phyloP scores from a whole-genome alignment of 139 green algal genomes.

The Nannochloris sp. region DNA sequence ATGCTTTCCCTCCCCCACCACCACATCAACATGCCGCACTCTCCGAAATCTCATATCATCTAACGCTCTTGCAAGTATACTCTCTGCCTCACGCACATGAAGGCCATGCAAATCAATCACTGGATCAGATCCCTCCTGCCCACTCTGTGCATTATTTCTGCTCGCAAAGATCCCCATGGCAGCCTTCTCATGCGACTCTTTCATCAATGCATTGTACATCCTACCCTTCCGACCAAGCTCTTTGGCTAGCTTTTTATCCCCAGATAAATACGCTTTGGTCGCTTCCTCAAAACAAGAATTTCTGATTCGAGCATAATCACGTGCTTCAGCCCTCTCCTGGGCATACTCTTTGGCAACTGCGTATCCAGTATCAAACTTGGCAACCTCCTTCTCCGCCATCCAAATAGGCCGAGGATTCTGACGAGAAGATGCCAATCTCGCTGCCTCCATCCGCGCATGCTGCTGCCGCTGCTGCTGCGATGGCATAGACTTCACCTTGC shows the following conservation, averaged over 20 bases:
- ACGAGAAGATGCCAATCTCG: background rate
- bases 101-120: conserved; percentile 67
- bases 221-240: conserved; percentile 54
- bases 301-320: conserved; percentile 52
- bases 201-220: conserved; percentile 50
- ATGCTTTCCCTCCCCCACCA: conserved; percentile 60
- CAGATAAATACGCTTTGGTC: conserved; percentile 58
- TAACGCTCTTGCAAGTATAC: conserved; percentile 33
- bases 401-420: background rate
- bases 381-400: conserved; percentile 8
- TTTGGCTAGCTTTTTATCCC: conserved; percentile 57
- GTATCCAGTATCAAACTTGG: conserved; percentile 43
- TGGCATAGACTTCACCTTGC: background rate
- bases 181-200: conserved; percentile 43
- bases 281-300: conserved; percentile 71
- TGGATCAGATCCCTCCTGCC: background rate
- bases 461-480: too few relatives aligned
- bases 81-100: conserved; percentile 55
- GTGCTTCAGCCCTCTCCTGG: conserved; percentile 33
- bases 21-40: conserved; percentile 23
- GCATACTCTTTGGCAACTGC: conserved; percentile 47
- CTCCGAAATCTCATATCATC: background rate
- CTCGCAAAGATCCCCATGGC: conserved; percentile 34
- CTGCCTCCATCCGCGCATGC: too few relatives aligned
- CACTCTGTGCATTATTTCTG: conserved; percentile 31